Evolutionary conservation across 306 rosid species (phyloP), one percentile per base, ranked within the genome.

Genomic region (Malus orientalis): DNA sequence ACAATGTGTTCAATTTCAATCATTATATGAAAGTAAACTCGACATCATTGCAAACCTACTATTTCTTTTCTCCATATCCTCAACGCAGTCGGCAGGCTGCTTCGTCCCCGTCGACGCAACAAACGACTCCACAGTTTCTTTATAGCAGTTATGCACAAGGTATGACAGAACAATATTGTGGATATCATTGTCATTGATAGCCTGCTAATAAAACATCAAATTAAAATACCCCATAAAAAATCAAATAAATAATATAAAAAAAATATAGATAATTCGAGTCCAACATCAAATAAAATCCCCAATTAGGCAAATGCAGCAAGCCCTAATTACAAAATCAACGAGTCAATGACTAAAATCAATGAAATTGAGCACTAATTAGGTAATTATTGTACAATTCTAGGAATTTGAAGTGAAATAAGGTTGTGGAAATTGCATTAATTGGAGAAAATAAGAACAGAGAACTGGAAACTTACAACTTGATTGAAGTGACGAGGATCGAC

Each of bases 11-110:
- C 65, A 60, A 60, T 23, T 60, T 60, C 65, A 60, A 60, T 23
- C 30, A 60, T 23, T 23, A 22, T 12, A 63, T 13, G 33, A 14
- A 1, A 61, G 38, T 30, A 63, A 63, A 16, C 45, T 64, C 5
- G 42, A 6, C 20, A 4, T 16, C 20, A n/a, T 20, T 15, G 69
- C 42, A 64, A 64, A 84, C 93, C 71, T 80, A 89, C 98, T 81
- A 85, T 93, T 91, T 80, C 98, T 86, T 89, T 87, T 91, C 71
- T 91, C 97, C 93, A 93, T 86, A 87, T 86, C 87, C 77, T 86
- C 92, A 25, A 89, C 53, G 81, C 78, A 84, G 73, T 88, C 85
- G 19, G 80, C 61, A 0, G 88, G 91, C 84, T 86, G 90, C 82
- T 89, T 91, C 89, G 72, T 88, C 79, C 93, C 95, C 6, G 98